Conservation (phyloP, 2,329 filamentous ascomycete species). For the Penicillium thymicola region DNA sequence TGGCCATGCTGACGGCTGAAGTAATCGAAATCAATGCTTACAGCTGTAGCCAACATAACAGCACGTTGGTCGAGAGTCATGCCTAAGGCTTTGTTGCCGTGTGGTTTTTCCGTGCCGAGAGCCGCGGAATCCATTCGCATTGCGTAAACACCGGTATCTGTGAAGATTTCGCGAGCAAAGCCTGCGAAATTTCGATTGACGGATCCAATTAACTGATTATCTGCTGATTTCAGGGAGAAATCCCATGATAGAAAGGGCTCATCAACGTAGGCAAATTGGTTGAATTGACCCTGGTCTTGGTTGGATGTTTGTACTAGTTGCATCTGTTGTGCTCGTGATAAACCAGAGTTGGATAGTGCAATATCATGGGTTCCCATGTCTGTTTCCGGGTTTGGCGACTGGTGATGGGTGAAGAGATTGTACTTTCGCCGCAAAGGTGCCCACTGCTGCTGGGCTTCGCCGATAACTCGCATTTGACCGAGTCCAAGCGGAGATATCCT, state of each 20-base stretch:
- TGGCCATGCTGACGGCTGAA: conserved; percentile 59
- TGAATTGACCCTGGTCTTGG: conserved; percentile 46
- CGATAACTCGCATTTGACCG: conserved; percentile 60
- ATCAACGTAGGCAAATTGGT: conserved; percentile 61
- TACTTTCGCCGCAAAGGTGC: conserved; percentile 61
- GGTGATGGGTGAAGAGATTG: conserved; percentile 59
- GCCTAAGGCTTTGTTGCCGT: conserved; percentile 36
- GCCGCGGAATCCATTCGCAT: conserved; percentile 61
- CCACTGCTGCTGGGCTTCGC: conserved; percentile 63
- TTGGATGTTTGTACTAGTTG: conserved; percentile 34
- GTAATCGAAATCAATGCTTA: conserved; percentile 65
- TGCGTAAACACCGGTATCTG: conserved; percentile 63
- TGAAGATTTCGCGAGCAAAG: conserved; percentile 63
- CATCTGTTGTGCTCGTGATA: conserved; percentile 50
- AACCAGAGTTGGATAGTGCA: conserved; percentile 43
- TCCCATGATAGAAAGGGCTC: conserved; percentile 65
- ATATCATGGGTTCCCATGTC: conserved; percentile 41
- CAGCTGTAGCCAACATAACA: conserved; percentile 64
- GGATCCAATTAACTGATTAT: conserved; percentile 53
- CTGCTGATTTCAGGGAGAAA: conserved; percentile 55
- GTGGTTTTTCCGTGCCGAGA: conserved; percentile 38
- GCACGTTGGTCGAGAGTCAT: conserved; percentile 66
- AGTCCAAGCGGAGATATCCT: conserved; percentile 55
- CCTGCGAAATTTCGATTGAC: conserved; percentile 64
- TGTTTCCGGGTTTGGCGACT: conserved; percentile 37